phyloP scores from a whole-genome alignment of 2,329 filamentous ascomycete species.

The Trichophyton rubrum region DNA sequence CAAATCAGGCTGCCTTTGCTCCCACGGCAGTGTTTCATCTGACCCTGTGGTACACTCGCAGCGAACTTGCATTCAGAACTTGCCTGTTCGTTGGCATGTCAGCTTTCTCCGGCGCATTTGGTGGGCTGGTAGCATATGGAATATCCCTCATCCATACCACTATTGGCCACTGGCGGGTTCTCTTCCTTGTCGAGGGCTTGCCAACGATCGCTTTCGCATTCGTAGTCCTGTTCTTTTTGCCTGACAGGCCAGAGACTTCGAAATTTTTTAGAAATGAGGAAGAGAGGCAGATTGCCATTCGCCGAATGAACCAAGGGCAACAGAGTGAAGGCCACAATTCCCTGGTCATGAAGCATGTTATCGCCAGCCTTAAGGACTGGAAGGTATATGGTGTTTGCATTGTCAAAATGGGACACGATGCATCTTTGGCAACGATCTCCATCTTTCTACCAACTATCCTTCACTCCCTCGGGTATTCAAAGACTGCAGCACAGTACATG shows the following conservation, averaged over 20 bases:
- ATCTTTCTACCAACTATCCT: slow-evolving; percentile 35
- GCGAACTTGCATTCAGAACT: slow-evolving; percentile 43
- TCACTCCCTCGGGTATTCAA: slow-evolving; percentile 43
- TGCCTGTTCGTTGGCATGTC: slow-evolving; percentile 42
- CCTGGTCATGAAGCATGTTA: slow-evolving; percentile 10
- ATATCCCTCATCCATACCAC: slow-evolving; percentile 18
- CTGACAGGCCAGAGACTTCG: slow-evolving; percentile 25
- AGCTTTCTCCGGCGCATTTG: slow-evolving; percentile 43
- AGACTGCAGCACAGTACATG: slow-evolving; percentile 39
- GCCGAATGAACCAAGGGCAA: slow-evolving; percentile 12
- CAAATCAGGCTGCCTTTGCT: slow-evolving; percentile 44
- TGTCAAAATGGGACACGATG: slow-evolving; percentile 14
- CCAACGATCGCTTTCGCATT: slow-evolving; percentile 35
- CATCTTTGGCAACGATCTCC: slow-evolving; percentile 25
- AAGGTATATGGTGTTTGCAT: slow-evolving; percentile 10
- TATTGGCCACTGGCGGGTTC: slow-evolving; percentile 37
- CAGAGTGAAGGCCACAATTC: slow-evolving; percentile 11
- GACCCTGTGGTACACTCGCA: slow-evolving; percentile 46
- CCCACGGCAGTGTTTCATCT: slow-evolving; percentile 50
- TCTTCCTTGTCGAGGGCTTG: slow-evolving; percentile 41
- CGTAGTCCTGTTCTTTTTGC: slow-evolving; percentile 34
- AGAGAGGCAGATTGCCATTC: slow-evolving; percentile 10
- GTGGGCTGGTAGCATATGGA: slow-evolving; percentile 36
- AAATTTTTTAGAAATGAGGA: slow-evolving; percentile 12
- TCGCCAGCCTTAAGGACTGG: slow-evolving; percentile 13